Percentiles rank a stretch among this genome's conserved stretches.
phyloP scores from a whole-genome alignment of 805 yeast species.

The Vanderwaltozyma tropicalis region DNA sequence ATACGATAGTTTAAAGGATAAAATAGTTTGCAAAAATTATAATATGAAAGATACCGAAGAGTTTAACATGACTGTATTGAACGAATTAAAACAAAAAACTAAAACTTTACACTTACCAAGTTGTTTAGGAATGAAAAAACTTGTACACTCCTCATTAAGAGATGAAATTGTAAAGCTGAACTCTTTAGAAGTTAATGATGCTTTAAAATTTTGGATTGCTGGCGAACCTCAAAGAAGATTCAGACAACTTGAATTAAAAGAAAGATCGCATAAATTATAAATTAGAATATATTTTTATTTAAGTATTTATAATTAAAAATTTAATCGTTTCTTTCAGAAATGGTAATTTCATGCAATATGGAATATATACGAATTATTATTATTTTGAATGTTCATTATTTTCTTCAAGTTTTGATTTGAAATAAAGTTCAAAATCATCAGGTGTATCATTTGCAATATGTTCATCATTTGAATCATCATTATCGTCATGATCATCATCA shows the following conservation, averaged over 20 bases:
- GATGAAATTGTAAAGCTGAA: conserved; percentile 33
- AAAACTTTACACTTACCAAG: conserved; percentile 33
- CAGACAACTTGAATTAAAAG: conserved; percentile 40
- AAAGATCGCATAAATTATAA: conserved; percentile 36
- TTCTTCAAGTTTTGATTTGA: conserved; percentile 1
- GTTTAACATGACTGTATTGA: conserved; percentile 36
- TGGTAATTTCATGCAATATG: too few relatives aligned
- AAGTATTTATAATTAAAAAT: too few relatives aligned
- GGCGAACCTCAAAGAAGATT: conserved; percentile 70
- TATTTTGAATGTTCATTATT: background rate
- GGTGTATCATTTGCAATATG: conserved; percentile 2
- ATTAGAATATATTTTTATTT: background rate
- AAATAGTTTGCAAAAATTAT: conserved; percentile 53
- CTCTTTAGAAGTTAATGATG: conserved; percentile 56
- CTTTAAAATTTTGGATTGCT: conserved; percentile 57
- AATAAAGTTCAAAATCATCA: conserved; percentile 2
- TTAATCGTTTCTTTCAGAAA: background rate
- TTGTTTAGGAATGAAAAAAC: conserved; percentile 34
- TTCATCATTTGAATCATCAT: background rate
- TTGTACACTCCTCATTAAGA: conserved; percentile 19
- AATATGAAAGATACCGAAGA: conserved; percentile 33
- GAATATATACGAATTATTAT: too few relatives aligned
- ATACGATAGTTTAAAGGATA: conserved; percentile 49
- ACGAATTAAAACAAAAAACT: conserved; percentile 30
- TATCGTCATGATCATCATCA: conserved; percentile 27